Evolutionary conservation across 257 asterid genomes (phyloP), one percentile per base, ranked within the genome.

Genomic region (Nemophila menziesii): DNA sequence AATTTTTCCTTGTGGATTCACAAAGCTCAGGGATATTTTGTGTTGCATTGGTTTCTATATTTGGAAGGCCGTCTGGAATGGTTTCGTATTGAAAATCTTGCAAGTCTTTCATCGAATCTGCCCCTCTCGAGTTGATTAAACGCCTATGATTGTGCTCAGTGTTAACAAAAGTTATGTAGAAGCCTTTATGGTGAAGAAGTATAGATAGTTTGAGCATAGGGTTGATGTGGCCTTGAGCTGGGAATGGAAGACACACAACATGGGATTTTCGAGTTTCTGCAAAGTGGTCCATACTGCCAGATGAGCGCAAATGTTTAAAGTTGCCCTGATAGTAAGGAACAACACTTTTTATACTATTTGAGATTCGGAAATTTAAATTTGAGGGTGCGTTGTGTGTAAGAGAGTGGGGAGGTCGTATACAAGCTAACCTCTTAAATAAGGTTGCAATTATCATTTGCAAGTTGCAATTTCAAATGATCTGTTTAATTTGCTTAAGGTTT

Each of bases 141-240:
- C 68, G 72, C 16, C 52, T 22, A 53, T 64, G 77, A 55, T 70
- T 73, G 81, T 64, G 67, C 10, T 73, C 79, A 26, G 80, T 53
- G 79, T 63, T 55, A 51, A 77, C 79, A 13, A 77, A 73, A 51
- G 79, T 70, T 46, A 73, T 39, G 69, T 49, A 46, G 58, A 70
- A 73, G 54, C 73, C 77, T 0, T 27, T 47, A 53, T 45, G 55
- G 71, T 73, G 77, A 52, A 77, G 79, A 36, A 77, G 79, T 20
- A 62, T 70, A 5, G 87, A 74, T 39, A 77, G 36, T 60, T 73
- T 77, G 45, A 69, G 52, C 63, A 69, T 48, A 0, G 76, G 76
- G 53, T 19, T 69, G 2, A 69, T 47, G 54, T 69, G 76, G 20
- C 76, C 76, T 20, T 69, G 76, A 0, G 71, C 53, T 33, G 71